Percentiles rank a stretch among this genome's conserved stretches.
Conservation (phyloP, 1,139 yeast species). For the Taphrina sp. region DNA sequence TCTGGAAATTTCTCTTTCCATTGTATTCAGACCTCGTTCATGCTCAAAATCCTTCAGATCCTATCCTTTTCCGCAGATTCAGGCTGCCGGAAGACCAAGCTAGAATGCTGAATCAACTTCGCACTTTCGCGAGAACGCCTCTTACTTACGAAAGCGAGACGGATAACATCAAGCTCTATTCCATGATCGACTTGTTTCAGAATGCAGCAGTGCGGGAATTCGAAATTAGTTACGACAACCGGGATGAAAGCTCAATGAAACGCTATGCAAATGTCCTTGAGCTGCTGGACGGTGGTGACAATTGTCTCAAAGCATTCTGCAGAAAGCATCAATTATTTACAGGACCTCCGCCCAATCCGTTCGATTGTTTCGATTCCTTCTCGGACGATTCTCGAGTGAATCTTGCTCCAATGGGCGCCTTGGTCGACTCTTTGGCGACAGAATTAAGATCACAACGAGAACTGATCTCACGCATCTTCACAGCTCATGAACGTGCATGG, state of each 20-base stretch:
- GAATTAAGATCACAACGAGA: slow-evolving; percentile 45
- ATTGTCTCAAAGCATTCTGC: slow-evolving; percentile 51
- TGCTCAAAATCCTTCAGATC: slow-evolving; percentile 51
- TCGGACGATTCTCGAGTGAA: slow-evolving; percentile 42
- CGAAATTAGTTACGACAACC: slow-evolving; percentile 56
- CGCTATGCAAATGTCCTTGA: slow-evolving; percentile 45
- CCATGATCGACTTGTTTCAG: slow-evolving; percentile 69
- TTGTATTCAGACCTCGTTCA: slow-evolving; percentile 52
- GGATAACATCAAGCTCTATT: slow-evolving; percentile 51
- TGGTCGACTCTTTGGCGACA: slow-evolving; percentile 44
- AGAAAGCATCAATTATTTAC: slow-evolving; percentile 50
- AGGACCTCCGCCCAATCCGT: slow-evolving; percentile 42
- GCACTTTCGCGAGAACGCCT: slow-evolving; percentile 47
- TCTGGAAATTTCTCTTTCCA: slow-evolving; percentile 50
- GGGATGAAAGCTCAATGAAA: slow-evolving; percentile 49
- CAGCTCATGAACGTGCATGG: slow-evolving; percentile 41
- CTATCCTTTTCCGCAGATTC: slow-evolving; percentile 52
- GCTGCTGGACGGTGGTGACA: slow-evolving; percentile 47
- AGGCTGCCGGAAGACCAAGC: slow-evolving; percentile 42
- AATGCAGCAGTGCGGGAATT: slow-evolving; percentile 70
- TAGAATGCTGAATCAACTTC: slow-evolving; percentile 37
- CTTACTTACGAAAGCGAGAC: slow-evolving; percentile 45
- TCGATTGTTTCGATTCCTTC: slow-evolving; percentile 42
- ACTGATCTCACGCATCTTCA: slow-evolving; percentile 47
- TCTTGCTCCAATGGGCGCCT: slow-evolving; percentile 41